These are phyloP conservation scores for Salmacisia buchloeana DNA, from an alignment of 1,284 basidiomycete species.

Conservation along the genomic window DNA sequence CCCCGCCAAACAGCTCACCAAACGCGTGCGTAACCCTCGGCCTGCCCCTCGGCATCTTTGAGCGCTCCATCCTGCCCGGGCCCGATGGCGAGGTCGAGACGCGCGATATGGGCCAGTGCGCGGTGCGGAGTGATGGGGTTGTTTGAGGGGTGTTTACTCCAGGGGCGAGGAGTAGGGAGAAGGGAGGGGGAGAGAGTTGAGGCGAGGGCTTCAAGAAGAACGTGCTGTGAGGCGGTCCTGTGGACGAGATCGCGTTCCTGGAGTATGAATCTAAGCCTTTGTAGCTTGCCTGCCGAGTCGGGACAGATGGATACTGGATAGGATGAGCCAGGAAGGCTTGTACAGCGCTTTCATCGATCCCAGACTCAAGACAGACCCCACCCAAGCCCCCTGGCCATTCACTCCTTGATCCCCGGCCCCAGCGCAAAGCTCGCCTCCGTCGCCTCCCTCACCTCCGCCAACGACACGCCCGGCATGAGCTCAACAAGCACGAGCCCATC, in stretches of 20 bases:
- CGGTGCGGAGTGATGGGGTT: conserved; percentile 63
- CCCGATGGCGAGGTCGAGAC: conserved; percentile 59
- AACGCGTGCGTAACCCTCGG: conserved; percentile 71
- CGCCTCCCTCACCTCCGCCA: conserved; percentile 78
- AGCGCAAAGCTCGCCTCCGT: conserved; percentile 70
- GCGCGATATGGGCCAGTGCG: conserved; percentile 62
- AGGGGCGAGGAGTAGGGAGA: too few species aligned
- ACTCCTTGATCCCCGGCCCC: conserved; percentile 25
- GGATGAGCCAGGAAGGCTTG: too few species aligned
- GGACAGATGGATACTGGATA: too few species aligned
- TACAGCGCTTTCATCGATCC: too few species aligned
- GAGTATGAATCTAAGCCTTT: too few species aligned
- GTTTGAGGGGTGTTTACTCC: too few species aligned
- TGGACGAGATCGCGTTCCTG: too few species aligned
- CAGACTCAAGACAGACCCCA: neutral
- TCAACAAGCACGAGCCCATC: conserved; percentile 11
- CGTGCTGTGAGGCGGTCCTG: too few species aligned
- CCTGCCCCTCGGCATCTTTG: conserved; percentile 67
- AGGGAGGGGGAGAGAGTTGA: too few species aligned
- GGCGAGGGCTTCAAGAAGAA: too few species aligned
- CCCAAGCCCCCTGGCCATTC: too few species aligned
- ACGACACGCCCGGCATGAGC: conserved; percentile 70
- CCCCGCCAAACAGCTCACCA: conserved; percentile 54
- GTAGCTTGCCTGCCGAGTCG: too few species aligned
- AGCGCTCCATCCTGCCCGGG: conserved; percentile 65